These are phyloP conservation scores for Penicillium dipodomyicola DNA, from an alignment of 495 filamentous ascomycete genomes.

Conservation along the genomic window DNA sequence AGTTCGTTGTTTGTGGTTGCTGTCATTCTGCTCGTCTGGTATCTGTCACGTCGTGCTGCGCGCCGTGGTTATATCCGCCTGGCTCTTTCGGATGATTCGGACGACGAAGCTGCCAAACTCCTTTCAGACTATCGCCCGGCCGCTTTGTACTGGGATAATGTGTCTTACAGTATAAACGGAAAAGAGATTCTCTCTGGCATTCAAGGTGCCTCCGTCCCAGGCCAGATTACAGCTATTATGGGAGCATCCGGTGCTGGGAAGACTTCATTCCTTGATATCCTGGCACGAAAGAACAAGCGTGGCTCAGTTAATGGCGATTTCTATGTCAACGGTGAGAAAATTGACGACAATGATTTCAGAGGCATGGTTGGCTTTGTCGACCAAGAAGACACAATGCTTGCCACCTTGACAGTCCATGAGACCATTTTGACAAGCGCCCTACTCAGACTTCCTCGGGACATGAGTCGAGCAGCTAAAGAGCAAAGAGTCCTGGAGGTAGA, in stretches of 20 bases:
- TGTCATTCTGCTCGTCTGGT: conserved; percentile 82
- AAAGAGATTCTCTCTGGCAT: conserved; percentile 81
- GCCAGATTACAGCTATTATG: conserved; percentile 96
- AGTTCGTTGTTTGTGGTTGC: conserved; percentile 83
- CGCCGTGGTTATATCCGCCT: conserved; percentile 69
- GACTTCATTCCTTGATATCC: conserved; percentile 94
- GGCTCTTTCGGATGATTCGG: conserved; percentile 77
- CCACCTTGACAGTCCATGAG: conserved; percentile 95
- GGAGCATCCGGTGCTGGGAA: conserved; percentile 96
- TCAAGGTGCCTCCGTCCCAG: conserved; percentile 79
- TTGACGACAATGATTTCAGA: conserved; percentile 81
- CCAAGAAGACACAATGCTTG: conserved; percentile 96
- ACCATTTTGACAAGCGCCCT: conserved; percentile 94
- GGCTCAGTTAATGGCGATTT: conserved; percentile 78
- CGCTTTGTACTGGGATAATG: conserved; percentile 82
- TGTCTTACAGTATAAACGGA: conserved; percentile 81
- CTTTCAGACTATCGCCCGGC: conserved; percentile 89
- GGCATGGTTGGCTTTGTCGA: conserved; percentile 95
- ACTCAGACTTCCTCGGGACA: conserved; percentile 83
- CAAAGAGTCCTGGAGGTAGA: conserved; percentile 90
- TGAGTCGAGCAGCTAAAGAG: conserved; percentile 81
- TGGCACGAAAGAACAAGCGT: conserved; percentile 96
- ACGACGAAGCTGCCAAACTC: conserved; percentile 82
- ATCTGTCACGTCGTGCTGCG: conserved; percentile 68
- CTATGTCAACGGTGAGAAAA: conserved; percentile 89